These are phyloP conservation scores for Acer yangbiense DNA, from an alignment of 345 rosid genomes.

Conservation along the genomic window DNA sequence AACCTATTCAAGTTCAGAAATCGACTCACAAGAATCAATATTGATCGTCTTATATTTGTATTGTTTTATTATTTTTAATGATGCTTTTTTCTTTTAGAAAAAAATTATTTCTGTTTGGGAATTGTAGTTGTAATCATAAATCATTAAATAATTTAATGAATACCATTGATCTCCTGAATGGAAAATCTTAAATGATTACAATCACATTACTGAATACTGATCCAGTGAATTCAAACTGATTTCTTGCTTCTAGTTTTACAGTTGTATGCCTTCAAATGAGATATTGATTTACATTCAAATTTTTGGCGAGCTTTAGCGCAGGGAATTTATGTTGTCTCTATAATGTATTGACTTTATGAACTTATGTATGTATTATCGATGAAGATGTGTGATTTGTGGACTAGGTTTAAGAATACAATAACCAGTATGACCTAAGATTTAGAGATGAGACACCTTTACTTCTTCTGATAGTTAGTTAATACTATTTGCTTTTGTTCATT, in stretches of 20 bases:
- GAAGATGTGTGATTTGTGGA: not conserved
- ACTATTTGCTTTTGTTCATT: slow-evolving; percentile 11
- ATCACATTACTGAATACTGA: too few relatives aligned
- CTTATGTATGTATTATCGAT: not conserved
- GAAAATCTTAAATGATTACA: too few relatives aligned
- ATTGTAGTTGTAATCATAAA: too few relatives aligned
- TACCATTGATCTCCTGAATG: too few relatives aligned
- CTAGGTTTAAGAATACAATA: not conserved
- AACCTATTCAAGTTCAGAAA: not conserved
- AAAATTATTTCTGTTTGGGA: too few relatives aligned
- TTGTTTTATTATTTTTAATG: too few relatives aligned
- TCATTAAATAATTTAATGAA: too few relatives aligned
- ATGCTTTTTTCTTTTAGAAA: too few relatives aligned
- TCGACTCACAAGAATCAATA: too few relatives aligned
- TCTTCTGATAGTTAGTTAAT: not conserved
- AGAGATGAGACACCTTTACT: not conserved
- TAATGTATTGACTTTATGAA: not conserved
- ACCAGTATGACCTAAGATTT: not conserved
- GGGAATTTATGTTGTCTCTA: not conserved
- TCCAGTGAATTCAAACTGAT: too few relatives aligned
- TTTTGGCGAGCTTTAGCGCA: not conserved
- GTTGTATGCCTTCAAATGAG: not conserved
- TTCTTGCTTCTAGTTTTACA: not conserved
- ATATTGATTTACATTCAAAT: not conserved
- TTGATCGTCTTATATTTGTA: too few relatives aligned